Base-by-base conservation (phyloP, 2,329 filamentous ascomycete species). In the Aspergillus alliaceus region DNA sequence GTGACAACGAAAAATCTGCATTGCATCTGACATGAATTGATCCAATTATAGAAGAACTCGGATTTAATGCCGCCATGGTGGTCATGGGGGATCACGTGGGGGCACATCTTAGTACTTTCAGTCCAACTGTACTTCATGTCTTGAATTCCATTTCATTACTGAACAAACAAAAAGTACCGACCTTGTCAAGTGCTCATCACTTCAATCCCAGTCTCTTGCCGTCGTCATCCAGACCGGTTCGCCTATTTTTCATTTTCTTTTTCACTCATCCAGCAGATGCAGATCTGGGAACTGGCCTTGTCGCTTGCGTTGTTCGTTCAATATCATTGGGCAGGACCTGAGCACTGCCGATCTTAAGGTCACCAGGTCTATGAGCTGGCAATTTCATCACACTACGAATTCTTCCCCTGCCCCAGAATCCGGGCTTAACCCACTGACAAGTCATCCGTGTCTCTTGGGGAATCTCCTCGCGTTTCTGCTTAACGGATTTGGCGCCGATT, bases 341-440 rank as follows among this genome's bases (percentile, higher is more conserved):
- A 52, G 44, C 51, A 47, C 62, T 66, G 69, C 69, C 66, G 67
- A 70, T 71, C 67, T 56, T 49, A 57, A 60, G 63, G 70, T 72
- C 70, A 72, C 68, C 70, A 62, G 70, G 70, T 70, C 69, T 68
- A 66, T 72, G 70, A 59, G 70, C 66, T 72, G 70, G 69, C 70
- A 70, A 47, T 58, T 64, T 59, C 58, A 65, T 64, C 64, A 65
- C 53, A 48, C 56, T 59, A 57, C 52, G 37, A 47, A 47, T 47
- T 56, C 55, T 52, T 32, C 34, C 56, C 44, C 35, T 58, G 46
- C 50, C 50, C 37, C 59, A 56, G 49, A 46, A 49, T 40, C 34
- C 49, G 39, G 42, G 44, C 49, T 60, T 29, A 50, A 51, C 24
- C 53, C 49, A 44, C 50, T 46, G 54, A 60, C 57, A 60, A 56